phyloP scores from a whole-genome alignment of 805 yeast genomes.

The Debaryomyces hansenii region DNA sequence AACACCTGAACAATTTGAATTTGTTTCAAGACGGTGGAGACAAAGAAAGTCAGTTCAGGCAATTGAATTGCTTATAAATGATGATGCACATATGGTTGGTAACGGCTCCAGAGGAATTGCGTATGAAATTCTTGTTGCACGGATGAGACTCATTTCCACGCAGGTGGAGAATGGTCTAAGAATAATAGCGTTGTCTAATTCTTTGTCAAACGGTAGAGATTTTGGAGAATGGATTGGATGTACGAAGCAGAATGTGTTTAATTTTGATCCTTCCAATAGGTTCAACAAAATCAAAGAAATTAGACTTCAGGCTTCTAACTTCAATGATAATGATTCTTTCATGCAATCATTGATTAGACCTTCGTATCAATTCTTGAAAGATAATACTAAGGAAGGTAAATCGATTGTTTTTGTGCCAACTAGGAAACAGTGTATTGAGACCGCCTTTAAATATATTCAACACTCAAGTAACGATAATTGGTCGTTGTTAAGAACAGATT shows the following conservation, averaged over 20 bases:
- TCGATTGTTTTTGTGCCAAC: conserved; percentile 59
- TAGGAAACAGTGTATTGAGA: conserved; percentile 52
- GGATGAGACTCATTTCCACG: conserved; percentile 68
- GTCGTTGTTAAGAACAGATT: conserved; percentile 41
- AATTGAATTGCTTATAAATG: conserved; percentile 69
- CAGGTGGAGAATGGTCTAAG: conserved; percentile 60
- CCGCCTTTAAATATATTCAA: conserved; percentile 46
- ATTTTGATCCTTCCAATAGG: conserved; percentile 67
- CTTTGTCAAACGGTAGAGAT: conserved; percentile 74
- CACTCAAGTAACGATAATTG: conserved; percentile 35
- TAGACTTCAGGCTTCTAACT: conserved; percentile 48
- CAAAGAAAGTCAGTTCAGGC: conserved; percentile 67
- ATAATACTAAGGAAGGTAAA: conserved; percentile 14
- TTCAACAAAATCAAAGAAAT: conserved; percentile 55
- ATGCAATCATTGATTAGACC: conserved; percentile 50
- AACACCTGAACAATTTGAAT: conserved; percentile 79
- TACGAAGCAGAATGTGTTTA: conserved; percentile 57
- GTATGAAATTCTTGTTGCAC: conserved; percentile 69
- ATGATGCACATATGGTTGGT: conserved; percentile 70
- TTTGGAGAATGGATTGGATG: conserved; percentile 88
- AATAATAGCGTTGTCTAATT: conserved; percentile 66
- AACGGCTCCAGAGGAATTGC: conserved; percentile 53
- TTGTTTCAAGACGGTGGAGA: conserved; percentile 78
- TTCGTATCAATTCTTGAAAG: conserved; percentile 42
- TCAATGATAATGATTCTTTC: conserved; percentile 52